Conservation (phyloP, 768 basidiomycete species). For the Tremella mesenterica region DNA sequence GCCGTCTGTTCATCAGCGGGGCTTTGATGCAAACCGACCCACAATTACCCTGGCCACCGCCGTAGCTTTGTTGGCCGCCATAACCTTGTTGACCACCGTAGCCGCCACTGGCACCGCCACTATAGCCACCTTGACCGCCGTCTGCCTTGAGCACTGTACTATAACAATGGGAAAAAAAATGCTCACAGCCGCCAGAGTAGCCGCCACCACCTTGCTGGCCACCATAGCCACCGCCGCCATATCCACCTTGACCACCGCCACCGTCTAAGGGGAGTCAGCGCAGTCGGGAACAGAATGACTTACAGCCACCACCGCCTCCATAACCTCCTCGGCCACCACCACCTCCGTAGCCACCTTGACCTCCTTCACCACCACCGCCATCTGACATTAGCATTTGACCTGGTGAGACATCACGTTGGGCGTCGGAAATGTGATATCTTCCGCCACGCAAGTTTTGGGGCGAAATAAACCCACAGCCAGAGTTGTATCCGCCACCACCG, state of each 20-base stretch:
- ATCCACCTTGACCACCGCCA: conserved; percentile 47
- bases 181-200: conserved; percentile 32
- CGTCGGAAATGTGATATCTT: no score
- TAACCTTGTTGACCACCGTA: conserved; percentile 24
- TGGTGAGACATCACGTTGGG: neutral
- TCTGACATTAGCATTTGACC: no score
- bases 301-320: conserved; percentile 30
- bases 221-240: conserved; percentile 39
- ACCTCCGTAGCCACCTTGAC: conserved; percentile 28
- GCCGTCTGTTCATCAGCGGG: conserved; percentile 1
- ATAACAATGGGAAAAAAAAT: conserved; percentile 26
- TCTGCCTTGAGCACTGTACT: conserved; percentile 35
- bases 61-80: no score
- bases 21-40: conserved; percentile 8
- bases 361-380: conserved; percentile 1
- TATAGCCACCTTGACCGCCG: conserved; percentile 23
- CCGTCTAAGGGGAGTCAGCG: conserved; percentile 41
- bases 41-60: conserved; percentile 27
- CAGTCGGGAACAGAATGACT: conserved; percentile 2
- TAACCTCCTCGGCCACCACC: conserved; percentile 1
- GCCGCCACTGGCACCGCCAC: conserved; percentile 32
- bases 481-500: conserved; percentile 48
- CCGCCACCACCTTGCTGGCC: conserved; percentile 20
- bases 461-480: conserved; percentile 2
- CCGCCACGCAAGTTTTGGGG: no score